Percentiles rank a stretch among this genome's conserved stretches.
Evolutionary conservation across 1,284 basidiomycete genomes (phyloP).

Genomic region (Psilocybe mexicana): DNA sequence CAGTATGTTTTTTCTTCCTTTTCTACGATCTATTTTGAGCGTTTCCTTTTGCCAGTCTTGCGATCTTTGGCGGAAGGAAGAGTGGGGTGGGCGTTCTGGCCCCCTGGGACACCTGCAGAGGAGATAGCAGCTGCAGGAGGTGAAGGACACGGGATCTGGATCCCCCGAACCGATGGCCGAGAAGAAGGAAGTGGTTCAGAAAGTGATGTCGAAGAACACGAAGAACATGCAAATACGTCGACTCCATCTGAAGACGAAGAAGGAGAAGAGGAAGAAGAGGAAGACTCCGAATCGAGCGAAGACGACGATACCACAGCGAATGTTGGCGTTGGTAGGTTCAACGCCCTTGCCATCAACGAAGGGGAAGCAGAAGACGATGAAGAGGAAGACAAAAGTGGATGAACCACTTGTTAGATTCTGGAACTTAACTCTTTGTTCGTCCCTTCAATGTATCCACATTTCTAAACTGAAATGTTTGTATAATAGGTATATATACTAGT

Average conservation of each 20-base stretch:
- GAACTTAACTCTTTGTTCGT: neutral
- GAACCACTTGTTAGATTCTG: neutral
- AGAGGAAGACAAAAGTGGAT: slow-evolving; percentile 23
- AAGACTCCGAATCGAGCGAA: slow-evolving; percentile 28
- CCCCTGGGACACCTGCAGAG: slow-evolving; percentile 47
- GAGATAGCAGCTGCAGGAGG: slow-evolving; percentile 28
- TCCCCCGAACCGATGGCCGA: slow-evolving; percentile 35
- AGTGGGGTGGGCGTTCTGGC: slow-evolving; percentile 86
- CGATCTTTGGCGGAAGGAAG: slow-evolving; percentile 77
- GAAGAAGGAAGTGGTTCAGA: slow-evolving; percentile 29
- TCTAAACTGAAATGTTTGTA: too few species aligned
- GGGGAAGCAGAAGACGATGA: slow-evolving; percentile 24
- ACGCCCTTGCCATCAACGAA: slow-evolving; percentile 34
- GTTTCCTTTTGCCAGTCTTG: slow-evolving; percentile 54
- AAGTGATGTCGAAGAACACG: slow-evolving; percentile 31
- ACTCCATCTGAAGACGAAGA: slow-evolving; percentile 34
- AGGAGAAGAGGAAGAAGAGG: slow-evolving; percentile 34
- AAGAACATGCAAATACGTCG: slow-evolving; percentile 29
- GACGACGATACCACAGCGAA: slow-evolving; percentile 28
- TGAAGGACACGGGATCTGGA: slow-evolving; percentile 58
- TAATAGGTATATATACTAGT: too few species aligned
- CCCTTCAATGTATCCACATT: neutral
- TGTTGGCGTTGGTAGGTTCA: slow-evolving; percentile 37
- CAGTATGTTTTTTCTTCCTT: slow-evolving; percentile 54
- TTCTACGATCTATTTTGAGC: neutral